Percentiles rank a stretch among this genome's conserved stretches.
Conservation (phyloP, 2,329 filamentous ascomycete species). For the Curvularia sp. region DNA sequence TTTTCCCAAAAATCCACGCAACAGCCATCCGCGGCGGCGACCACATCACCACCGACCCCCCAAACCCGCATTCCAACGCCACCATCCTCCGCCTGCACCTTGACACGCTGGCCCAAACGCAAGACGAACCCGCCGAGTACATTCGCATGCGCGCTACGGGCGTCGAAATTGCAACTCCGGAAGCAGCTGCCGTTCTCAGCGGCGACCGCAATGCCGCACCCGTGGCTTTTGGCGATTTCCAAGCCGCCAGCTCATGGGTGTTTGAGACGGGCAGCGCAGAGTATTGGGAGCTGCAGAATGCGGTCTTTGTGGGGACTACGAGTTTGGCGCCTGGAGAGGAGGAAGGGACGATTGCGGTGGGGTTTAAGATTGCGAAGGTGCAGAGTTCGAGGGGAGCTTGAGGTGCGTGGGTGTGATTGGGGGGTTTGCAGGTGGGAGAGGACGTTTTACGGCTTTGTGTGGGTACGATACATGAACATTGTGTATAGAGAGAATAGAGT, state of each 20-base stretch:
- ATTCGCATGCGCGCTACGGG: conserved; percentile 8
- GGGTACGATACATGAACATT: neutral
- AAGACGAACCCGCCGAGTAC: conserved; percentile 4
- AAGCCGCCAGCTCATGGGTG: conserved; percentile 5
- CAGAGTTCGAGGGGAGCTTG: neutral
- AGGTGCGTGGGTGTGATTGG: too few relatives aligned
- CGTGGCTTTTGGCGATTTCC: neutral
- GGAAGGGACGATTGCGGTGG: neutral
- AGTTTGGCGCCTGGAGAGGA: conserved; percentile 2
- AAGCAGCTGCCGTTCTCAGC: neutral
- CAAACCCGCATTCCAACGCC: neutral
- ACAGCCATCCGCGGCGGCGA: conserved; percentile 13
- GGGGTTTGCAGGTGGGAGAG: neutral
- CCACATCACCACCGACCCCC: conserved; percentile 7
- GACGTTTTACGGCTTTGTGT: neutral
- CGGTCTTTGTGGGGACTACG: conserved; percentile 12
- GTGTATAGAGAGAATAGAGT: neutral
- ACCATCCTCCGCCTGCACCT: conserved; percentile 6
- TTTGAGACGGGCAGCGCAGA: conserved; percentile 12
- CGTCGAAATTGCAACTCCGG: conserved; percentile 1
- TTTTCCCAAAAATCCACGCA: neutral
- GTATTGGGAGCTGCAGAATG: conserved; percentile 11
- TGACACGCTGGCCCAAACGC: conserved; percentile 2
- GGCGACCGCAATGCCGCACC: neutral
- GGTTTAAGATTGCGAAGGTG: neutral